Base-by-base conservation (phyloP, 768 basidiomycete species). In the Boletellus emodensis region DNA sequence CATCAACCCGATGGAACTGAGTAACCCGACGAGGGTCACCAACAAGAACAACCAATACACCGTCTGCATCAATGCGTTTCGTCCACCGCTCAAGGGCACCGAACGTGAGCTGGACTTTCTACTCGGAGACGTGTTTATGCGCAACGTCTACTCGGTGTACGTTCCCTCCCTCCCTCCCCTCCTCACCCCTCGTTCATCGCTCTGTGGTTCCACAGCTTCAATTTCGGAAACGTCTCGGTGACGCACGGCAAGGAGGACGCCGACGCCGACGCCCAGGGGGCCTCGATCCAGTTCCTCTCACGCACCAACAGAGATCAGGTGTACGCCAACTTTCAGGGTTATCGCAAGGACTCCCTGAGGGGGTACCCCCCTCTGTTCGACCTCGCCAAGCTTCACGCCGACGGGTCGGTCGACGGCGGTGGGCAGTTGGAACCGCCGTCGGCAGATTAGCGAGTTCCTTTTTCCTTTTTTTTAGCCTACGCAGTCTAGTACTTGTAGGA, bases 1-100 rank as follows among this genome's bases (percentile, higher is more conserved):
- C 12, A 66, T 78, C 42, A 74, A 78, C 46, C 76, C 77, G 18
- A 64, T 78, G 36, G 77, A 78, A 44, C 47, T 78, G 32, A 70
- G 64, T 18, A 63, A 62, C 7, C 64, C 72, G 20, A 52, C 54
- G 7, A 53, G 61, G 2, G 62, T 71, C 38, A 34, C 54, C 4
- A 49, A 55, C 4, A 42, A 62, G 15, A 69, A 70, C 6, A 53
- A 68, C 2, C 61, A 71, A 8, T 71, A 70, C 46, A 71, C 72
- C 1, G 69, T 72, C 38, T 78, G 77, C 56, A 48, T 68, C 17
- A 65, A 68, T 17, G 53, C 73, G 1, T 66, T 74, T 38, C 65
- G 59, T 1, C 57, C 61, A 3, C 62, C 63, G 2, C 67, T 73
- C 11, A 47, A 60, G 35, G 58, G 56, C 7, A 53, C 37, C 3